phyloP scores from a whole-genome alignment of 2,329 filamentous ascomycete genomes.

The Sporothrix globosa region DNA sequence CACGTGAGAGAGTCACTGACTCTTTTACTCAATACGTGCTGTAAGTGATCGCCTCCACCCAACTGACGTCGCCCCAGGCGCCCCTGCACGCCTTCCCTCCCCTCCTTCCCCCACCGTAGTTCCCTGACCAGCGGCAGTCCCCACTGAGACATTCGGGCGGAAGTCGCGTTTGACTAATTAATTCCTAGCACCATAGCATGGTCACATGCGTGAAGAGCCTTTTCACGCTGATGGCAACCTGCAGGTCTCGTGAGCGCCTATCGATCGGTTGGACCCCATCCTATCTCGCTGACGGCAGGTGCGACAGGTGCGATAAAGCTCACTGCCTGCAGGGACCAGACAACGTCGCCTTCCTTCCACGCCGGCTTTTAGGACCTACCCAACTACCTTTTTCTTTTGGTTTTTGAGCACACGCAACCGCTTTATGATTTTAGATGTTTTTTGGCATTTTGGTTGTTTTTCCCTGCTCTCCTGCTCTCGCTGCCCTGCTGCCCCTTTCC shows the following conservation, averaged over 20 bases:
- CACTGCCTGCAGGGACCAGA: slow-evolving; percentile 13
- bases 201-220: slow-evolving; percentile 39
- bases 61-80: slow-evolving; percentile 2
- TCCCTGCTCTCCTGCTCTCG: not conserved
- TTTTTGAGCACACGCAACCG: not conserved
- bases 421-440: not conserved
- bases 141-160: slow-evolving; percentile 30
- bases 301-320: slow-evolving; percentile 29
- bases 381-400: not conserved
- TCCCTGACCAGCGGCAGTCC: slow-evolving; percentile 25
- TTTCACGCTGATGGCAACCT: slow-evolving; percentile 21
- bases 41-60: not conserved
- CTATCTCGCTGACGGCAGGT: slow-evolving; percentile 25
- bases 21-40: no score
- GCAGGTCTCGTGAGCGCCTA: slow-evolving; percentile 38
- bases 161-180: slow-evolving; percentile 29
- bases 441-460: not conserved
- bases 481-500: no score
- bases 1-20: not conserved
- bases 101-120: slow-evolving; percentile 26
- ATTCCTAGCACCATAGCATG: slow-evolving; percentile 28
- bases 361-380: slow-evolving; percentile 12
- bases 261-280: slow-evolving; percentile 27
- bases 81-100: slow-evolving; percentile 13
- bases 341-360: slow-evolving; percentile 17